phyloP scores from a whole-genome alignment of 2,329 filamentous ascomycete genomes.

The Catunica adiposa region DNA sequence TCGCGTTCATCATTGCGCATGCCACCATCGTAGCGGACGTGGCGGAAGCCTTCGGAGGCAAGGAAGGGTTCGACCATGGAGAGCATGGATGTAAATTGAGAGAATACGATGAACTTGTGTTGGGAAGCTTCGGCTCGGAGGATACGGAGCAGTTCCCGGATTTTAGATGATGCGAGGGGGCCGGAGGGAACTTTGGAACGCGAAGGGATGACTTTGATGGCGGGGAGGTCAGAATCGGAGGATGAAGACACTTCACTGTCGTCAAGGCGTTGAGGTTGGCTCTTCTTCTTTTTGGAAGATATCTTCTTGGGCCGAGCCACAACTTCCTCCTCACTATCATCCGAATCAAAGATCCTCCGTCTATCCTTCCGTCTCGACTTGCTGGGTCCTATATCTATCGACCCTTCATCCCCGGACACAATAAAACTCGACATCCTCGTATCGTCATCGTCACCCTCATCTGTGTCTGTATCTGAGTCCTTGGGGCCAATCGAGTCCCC shows the following conservation, averaged over 20 bases:
- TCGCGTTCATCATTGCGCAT: conserved; percentile 93
- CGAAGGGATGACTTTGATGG: not conserved
- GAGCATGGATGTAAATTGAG: conserved; percentile 96
- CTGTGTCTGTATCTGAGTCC: conserved; percentile 39
- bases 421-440: conserved; percentile 41
- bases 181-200: conserved; percentile 16
- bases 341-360: conserved; percentile 13
- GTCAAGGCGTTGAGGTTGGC: not conserved
- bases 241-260: not conserved
- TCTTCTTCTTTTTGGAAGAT: not conserved
- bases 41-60: conserved; percentile 53
- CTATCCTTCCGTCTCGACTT: conserved; percentile 24
- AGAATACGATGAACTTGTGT: conserved; percentile 98
- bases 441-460: conserved; percentile 36
- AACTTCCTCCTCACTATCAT: not conserved
- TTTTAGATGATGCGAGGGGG: conserved; percentile 64
- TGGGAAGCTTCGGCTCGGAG: conserved; percentile 59
- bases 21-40: conserved; percentile 80
- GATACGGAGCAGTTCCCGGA: conserved; percentile 67
- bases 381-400: not conserved
- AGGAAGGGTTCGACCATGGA: conserved; percentile 91
- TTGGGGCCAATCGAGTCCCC: conserved; percentile 62
- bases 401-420: conserved; percentile 30
- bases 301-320: not conserved
- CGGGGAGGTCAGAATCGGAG: not conserved